phyloP scores from a whole-genome alignment of 2,329 filamentous ascomycete genomes.

The Grosmannia serpens region DNA sequence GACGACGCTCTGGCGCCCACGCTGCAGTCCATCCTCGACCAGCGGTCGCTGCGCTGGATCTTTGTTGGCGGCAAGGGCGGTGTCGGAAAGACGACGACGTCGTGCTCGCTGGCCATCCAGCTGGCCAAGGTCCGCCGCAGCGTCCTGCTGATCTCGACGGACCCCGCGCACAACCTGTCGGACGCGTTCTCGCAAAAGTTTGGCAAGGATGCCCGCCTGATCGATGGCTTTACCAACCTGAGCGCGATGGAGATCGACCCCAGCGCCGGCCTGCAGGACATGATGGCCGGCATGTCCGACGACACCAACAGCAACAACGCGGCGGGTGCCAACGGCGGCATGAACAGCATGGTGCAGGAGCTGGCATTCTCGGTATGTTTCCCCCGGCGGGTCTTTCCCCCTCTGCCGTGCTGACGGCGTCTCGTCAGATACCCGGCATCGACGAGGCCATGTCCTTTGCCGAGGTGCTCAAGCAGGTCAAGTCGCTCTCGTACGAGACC shows the following conservation, averaged over 20 bases:
- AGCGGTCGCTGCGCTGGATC: constrained; percentile 94
- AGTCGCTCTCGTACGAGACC: constrained; percentile 95
- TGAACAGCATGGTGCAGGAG: constrained; percentile 98
- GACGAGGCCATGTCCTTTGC: constrained; percentile 99
- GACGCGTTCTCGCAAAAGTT: constrained; percentile 99
- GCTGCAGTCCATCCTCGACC: constrained; percentile 88
- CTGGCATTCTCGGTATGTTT: constrained; percentile 76
- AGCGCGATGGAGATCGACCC: constrained; percentile 99
- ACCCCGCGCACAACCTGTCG: constrained; percentile 94
- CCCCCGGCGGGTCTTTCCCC: background rate
- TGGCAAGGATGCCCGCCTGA: constrained; percentile 88
- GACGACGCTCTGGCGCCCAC: constrained; percentile 73
- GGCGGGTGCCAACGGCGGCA: constrained; percentile 40
- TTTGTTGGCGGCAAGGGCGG: constrained; percentile 98
- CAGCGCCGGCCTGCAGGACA: constrained; percentile 92
- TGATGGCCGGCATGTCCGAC: constrained; percentile 67
- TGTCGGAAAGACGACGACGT: constrained; percentile 98
- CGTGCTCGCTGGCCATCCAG: constrained; percentile 95
- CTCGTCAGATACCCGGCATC: constrained; percentile 77
- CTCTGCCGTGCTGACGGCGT: background rate
- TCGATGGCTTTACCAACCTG: constrained; percentile 86
- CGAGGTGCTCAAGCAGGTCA: constrained; percentile 98
- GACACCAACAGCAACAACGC: constrained; percentile 37
- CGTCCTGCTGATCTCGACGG: constrained; percentile 94
- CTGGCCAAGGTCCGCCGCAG: constrained; percentile 90